Conservation (phyloP, 164 flowering plant genomes). For the Umbilicus rupestris region DNA sequence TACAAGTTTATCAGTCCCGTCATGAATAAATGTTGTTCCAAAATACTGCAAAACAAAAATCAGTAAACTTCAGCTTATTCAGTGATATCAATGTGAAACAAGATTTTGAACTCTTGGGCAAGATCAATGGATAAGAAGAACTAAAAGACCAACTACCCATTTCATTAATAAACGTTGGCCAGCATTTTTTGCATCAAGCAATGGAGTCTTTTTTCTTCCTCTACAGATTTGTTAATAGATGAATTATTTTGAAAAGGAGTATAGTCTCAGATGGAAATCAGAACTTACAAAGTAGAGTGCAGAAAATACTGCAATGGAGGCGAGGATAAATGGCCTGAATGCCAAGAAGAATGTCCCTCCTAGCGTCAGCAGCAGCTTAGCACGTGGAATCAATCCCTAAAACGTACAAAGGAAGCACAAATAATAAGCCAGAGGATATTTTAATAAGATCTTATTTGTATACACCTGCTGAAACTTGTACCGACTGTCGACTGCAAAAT, state of each 20-base stretch:
- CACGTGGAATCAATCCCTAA: slow-evolving; percentile 90
- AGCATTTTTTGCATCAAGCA: background rate
- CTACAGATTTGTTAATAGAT: background rate
- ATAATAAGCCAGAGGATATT: background rate
- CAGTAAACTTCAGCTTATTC: slow-evolving; percentile 1
- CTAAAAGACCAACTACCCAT: too few species aligned
- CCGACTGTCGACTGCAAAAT: background rate
- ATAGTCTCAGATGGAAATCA: background rate
- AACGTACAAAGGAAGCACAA: slow-evolving; percentile 9
- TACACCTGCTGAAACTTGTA: background rate
- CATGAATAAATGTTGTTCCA: slow-evolving; percentile 71
- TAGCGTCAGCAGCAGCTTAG: slow-evolving; percentile 64
- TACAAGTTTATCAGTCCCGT: slow-evolving; percentile 28
- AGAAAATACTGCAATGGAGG: slow-evolving; percentile 45
- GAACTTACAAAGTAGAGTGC: slow-evolving; percentile 70
- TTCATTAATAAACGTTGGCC: too few species aligned
- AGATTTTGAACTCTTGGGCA: background rate
- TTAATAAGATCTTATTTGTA: background rate
- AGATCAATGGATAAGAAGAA: too few species aligned
- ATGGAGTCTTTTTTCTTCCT: background rate
- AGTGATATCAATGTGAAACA: background rate
- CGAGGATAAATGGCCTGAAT: slow-evolving; percentile 77
- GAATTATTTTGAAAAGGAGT: background rate
- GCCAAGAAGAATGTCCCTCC: slow-evolving; percentile 93
- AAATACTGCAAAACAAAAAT: slow-evolving; percentile 44